These are phyloP conservation scores for Mycena vitilis DNA, from an alignment of 768 basidiomycete species.

Conservation along the genomic window DNA sequence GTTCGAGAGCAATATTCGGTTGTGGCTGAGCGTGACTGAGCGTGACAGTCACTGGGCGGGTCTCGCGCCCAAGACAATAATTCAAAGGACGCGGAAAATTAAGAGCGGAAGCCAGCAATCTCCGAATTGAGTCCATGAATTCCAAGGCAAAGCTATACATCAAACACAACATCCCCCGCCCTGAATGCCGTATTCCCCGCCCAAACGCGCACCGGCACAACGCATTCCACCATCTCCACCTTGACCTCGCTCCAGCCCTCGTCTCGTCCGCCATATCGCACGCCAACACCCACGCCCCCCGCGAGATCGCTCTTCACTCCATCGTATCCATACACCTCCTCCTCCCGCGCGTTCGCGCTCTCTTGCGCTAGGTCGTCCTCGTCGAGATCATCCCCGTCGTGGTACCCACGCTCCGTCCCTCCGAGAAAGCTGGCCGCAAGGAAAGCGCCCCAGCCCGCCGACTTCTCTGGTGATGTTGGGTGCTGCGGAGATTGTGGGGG, in stretches of 20 bases:
- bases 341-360: constrained; percentile 39
- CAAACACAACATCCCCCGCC: constrained; percentile 82
- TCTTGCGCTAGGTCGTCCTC: constrained; percentile 50
- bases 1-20: background rate
- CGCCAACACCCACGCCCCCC: constrained; percentile 64
- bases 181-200: constrained; percentile 91
- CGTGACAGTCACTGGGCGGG: background rate
- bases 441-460: constrained; percentile 56
- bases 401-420: constrained; percentile 60
- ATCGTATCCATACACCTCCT: constrained; percentile 54
- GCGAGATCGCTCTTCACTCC: constrained; percentile 58
- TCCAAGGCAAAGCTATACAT: constrained; percentile 57
- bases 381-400: constrained; percentile 65
- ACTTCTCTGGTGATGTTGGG: constrained; percentile 38
- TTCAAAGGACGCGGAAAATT: too few relatives aligned
- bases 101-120: too few relatives aligned
- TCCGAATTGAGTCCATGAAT: too few relatives aligned
- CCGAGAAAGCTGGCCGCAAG: constrained; percentile 49
- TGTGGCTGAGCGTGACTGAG: background rate
- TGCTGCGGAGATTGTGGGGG: constrained; percentile 33
- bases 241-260: constrained; percentile 74
- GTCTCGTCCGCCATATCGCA: constrained; percentile 65
- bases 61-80: too few relatives aligned
- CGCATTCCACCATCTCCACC: constrained; percentile 93
- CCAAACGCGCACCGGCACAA: constrained; percentile 90